Evolutionary conservation across 2,329 filamentous ascomycete species (phyloP), one percentile per base, ranked within the genome.

Genomic region (Fusarium sp.): DNA sequence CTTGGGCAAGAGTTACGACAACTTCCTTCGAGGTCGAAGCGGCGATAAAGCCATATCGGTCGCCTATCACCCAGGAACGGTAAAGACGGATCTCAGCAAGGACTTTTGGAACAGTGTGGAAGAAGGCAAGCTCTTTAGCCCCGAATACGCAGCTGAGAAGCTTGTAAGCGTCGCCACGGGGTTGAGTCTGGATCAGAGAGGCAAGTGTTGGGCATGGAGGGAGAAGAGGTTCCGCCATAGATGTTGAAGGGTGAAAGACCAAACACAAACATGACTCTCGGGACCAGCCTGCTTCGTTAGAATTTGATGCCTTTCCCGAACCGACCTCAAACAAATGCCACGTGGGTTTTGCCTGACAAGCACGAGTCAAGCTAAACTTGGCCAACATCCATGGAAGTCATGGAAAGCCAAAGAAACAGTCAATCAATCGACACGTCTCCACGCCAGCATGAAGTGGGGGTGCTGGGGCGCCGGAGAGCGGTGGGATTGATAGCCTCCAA

Each of bases 51-150:
- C 92, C 0, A 85, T 95, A 74, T 90, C 91, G 1, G 84, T 97
- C 13, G 89, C 88, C 11, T 87, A 97, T 78, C 94, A 97, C 82
- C 94, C 94, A 1, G 94, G 94, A 4, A 97, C 94, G 1, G 94
- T 97, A 58, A 91, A 88, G 84, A 97, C 94, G 60, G 91, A 88
- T 11, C 83, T 97, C 71, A 94, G 91, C 72, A 88, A 86, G 77
- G 91, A 91, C 50, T 97, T 94, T 79, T 96, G 93, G 94, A 85
- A 79, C 0, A 89, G 86, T 45, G 91, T 93, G 48, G 86, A 86
- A 54, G 86, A 88, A 75, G 86, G 79, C 1, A 91, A 92, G 81
- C 83, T 97, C 75, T 92, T 96, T 75, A 89, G 87, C 68, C 86
- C 90, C 1, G 91, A 92, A 70, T 92, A 88, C 78, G 91, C 92